Conservation (phyloP, 495 filamentous ascomycete species). For the Penicillium egyptiacum region DNA sequence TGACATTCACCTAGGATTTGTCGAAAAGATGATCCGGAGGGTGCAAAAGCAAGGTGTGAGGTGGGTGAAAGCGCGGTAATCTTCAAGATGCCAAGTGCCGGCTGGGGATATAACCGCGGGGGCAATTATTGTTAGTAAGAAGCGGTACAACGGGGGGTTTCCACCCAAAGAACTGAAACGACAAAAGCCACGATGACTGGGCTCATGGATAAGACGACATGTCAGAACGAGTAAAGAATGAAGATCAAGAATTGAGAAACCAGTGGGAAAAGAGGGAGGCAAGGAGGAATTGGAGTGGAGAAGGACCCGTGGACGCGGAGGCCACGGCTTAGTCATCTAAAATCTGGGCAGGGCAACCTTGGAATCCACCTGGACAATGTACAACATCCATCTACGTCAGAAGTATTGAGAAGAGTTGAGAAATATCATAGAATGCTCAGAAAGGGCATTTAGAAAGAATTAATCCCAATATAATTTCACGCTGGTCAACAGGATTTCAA, state of each 20-base stretch:
- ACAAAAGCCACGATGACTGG: slow-evolving; percentile 13
- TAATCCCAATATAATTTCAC: no score
- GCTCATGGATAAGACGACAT: slow-evolving; percentile 27
- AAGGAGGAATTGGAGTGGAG: slow-evolving; percentile 29
- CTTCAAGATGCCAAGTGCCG: slow-evolving; percentile 16
- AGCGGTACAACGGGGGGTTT: slow-evolving; percentile 19
- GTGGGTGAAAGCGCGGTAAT: slow-evolving; percentile 9
- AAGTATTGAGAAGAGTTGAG: neutral
- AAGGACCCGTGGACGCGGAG: slow-evolving; percentile 19
- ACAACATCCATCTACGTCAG: neutral
- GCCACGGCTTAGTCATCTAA: slow-evolving; percentile 23
- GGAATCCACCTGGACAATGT: no score
- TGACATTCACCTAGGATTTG: slow-evolving; percentile 5
- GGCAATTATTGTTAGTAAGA: slow-evolving; percentile 16
- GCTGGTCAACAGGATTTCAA: no score
- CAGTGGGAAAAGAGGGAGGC: slow-evolving; percentile 10
- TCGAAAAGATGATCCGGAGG: slow-evolving; percentile 3
- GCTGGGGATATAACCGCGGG: slow-evolving; percentile 22
- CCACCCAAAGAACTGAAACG: slow-evolving; percentile 28
- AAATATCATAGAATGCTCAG: neutral
- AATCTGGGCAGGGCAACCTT: no score
- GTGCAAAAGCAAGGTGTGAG: slow-evolving; percentile 16
- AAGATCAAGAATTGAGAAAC: slow-evolving; percentile 20
- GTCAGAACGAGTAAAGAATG: slow-evolving; percentile 12
- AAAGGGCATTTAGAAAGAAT: no score